Percentiles rank a stretch among this genome's conserved stretches.
Conservation (phyloP, 75 land plant genomes). For the Isoetes taiwanensis region DNA sequence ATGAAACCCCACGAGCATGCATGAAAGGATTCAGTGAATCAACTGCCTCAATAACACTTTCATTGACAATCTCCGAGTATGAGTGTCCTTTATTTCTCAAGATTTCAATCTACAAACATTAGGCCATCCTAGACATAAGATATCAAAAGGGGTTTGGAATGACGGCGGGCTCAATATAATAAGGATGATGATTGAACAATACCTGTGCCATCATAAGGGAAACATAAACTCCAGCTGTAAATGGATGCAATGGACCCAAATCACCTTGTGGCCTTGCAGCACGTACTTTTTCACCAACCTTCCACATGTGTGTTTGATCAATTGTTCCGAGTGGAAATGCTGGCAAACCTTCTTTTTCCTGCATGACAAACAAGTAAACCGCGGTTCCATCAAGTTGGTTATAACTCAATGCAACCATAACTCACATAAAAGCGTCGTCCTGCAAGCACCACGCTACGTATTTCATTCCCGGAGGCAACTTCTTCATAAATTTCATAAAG, state of each 20-base stretch:
- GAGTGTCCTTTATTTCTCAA: constrained; percentile 94
- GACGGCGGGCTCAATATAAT: not conserved
- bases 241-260: constrained; percentile 70
- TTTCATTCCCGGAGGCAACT: constrained; percentile 93
- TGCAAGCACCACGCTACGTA: constrained; percentile 93
- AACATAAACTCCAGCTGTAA: constrained; percentile 88
- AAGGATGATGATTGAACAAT: not conserved
- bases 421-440: constrained; percentile 87
- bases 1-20: constrained; percentile 95
- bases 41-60: constrained; percentile 89
- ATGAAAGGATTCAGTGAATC: constrained; percentile 96
- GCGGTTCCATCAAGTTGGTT: not conserved
- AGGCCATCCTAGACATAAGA: not conserved
- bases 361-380: constrained; percentile 6
- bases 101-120: constrained; percentile 62
- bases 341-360: constrained; percentile 94
- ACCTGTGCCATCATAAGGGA: constrained; percentile 99
- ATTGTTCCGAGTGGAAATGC: constrained; percentile 98
- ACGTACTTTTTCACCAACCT: constrained; percentile 85
- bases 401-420: not conserved
- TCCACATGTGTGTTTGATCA: constrained; percentile 95
- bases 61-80: constrained; percentile 89
- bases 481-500: constrained; percentile 96
- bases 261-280: constrained; percentile 60
- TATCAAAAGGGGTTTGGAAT: not conserved